Conservation (phyloP, 2,329 filamentous ascomycete genomes). For the Colletotrichum salicis region DNA sequence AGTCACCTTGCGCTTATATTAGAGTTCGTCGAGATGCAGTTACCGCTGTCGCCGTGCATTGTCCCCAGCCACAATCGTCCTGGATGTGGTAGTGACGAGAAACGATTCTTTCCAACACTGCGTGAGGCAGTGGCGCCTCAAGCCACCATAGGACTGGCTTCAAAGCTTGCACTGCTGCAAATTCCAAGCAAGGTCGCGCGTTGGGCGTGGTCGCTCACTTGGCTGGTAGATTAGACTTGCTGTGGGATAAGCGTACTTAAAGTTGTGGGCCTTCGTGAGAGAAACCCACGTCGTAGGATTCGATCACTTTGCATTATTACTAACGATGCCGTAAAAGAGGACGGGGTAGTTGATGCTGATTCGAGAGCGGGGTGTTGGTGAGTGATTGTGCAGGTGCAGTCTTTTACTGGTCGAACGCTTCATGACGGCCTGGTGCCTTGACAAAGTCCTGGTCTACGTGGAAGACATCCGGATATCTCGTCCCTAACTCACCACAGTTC, state of each 20-base stretch:
- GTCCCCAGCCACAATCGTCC: not conserved
- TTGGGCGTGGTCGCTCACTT: not conserved
- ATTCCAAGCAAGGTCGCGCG: not conserved
- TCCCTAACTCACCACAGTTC: no score
- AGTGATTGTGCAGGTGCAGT: not conserved
- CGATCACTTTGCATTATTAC: slow-evolving; percentile 3
- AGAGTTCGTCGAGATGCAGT: not conserved
- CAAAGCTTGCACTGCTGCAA: not conserved
- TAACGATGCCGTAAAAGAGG: not conserved
- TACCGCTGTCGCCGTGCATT: not conserved
- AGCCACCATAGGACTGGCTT: no score
- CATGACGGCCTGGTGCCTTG: no score
- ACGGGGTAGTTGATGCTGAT: not conserved
- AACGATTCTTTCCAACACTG: not conserved
- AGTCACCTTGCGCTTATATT: not conserved
- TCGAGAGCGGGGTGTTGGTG: not conserved
- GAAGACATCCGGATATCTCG: no score
- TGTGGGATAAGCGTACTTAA: not conserved
- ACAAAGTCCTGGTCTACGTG: no score
- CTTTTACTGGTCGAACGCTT: no score
- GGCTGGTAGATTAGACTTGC: not conserved
- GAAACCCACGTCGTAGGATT: not conserved
- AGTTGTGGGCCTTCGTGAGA: not conserved
- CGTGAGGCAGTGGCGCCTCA: not conserved
- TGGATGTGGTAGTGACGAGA: not conserved